Evolutionary conservation across 345 rosid genomes (phyloP), one percentile per base, ranked within the genome.

Genomic region (Brassica juncea): DNA sequence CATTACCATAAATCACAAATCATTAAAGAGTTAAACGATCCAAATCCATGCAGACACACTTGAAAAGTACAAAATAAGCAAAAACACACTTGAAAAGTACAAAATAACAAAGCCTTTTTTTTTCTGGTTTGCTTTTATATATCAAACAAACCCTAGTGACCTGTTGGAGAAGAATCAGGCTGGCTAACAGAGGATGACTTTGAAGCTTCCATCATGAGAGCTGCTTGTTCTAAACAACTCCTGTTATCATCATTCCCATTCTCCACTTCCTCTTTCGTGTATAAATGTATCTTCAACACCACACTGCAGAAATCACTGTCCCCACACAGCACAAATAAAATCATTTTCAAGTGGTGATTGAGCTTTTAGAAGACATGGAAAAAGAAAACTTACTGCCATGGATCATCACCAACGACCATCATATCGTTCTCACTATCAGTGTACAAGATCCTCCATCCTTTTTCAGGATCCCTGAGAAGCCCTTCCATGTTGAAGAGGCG

Each of bases 331-430:
- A 49, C 71, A 28, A 4, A 59, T 30, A 5, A 49, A 3, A 42
- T 32, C 55, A 64, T 34, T 25, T 66, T 62, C 35, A 34, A 58
- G 70, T 65, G 15, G 19, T 72, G 52, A 57, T 3, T 30, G 60
- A 63, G 27, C 55, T 63, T 32, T 66, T 71, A 64, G 61, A 73
- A 72, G 74, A 16, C 42, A 59, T 30, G 34, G 73, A 28, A 16
- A 12, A 12, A 52, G 5, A n/a, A 52, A 35, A 86, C 97, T 87
- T 88, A 94, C 99, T 84, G 95, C 99, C 99, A 94, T 21, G 97
- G 94, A 55, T 90, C 96, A 73, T 94, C 97, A 0, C 99, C 99
- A 31, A 92, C 97, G 11, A 90, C 97, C 97, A 92, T 92, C 80
- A 91, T 85, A 83, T 92, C 99, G 55, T 88, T 91, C 84, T 92